Evolutionary conservation across 78 protist species (phyloP), one percentile per base, ranked within the genome.

Genomic region (Dictyostelium brefeldianum): DNA sequence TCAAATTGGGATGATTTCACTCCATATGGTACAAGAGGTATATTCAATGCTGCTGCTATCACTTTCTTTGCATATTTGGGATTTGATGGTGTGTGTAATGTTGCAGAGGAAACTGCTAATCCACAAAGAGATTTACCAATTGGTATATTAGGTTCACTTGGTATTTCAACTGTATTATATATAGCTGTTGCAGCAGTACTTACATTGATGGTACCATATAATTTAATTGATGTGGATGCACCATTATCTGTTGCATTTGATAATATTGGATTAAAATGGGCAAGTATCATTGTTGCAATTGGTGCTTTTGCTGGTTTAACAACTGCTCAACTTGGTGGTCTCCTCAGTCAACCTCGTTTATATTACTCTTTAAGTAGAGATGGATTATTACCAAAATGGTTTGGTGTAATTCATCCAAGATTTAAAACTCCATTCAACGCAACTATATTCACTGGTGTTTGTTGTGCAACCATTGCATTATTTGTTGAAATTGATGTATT

Each of bases 1-100:
- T 57, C 79, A 27, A 96, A 96, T 69, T 92, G 83, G 84, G 22
- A 5, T 3, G 71, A 80, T 1, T 96, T 92, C 20, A 6, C 81
- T 8, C 97, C 97, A 27, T 81, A 41, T 54, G 96, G 96, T n/a
- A 48, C 67, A 5, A 53, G 29, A 18, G 94, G 94, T 31, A 48
- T 90, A 2, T 80, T 82, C 25, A 51, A 50, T 22, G 97, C 95
- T 0, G 94, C 97, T 5, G 93, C 95, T 18, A 65, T 83, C 53
- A 83, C 94, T 25, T 95, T 95, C 89, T 95, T 95, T 77, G 78
- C 97, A 15, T 95, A 90, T 59, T 36, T 95, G 20, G 97, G 97
- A 0, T 95, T 95, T 56, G 97, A 93, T 67, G 91, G 87, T 56
- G 93, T 78, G 36, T 80, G 94, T 83, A 85, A 81, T 50, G 81